These are phyloP conservation scores for Cladobotryum mycophilum DNA, from an alignment of 2,329 filamentous ascomycete species.

Conservation along the genomic window DNA sequence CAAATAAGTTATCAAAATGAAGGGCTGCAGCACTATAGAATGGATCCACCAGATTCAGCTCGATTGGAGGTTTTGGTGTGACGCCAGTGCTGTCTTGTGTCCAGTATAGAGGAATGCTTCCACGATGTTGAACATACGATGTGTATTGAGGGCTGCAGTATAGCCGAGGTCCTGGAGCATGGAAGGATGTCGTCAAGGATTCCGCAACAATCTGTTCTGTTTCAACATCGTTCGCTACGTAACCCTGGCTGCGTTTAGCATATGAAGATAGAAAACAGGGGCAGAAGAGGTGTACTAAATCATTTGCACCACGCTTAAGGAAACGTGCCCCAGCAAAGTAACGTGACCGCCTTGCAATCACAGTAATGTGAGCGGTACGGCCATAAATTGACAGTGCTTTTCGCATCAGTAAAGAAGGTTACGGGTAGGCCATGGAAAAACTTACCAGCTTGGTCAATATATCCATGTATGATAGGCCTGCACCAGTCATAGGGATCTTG, in stretches of 20 bases:
- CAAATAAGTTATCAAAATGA: conserved; percentile 92
- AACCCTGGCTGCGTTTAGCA: conserved; percentile 50
- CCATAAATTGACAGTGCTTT: conserved; percentile 75
- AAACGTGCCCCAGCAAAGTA: conserved; percentile 94
- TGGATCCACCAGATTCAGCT: conserved; percentile 89
- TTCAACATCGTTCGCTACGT: conserved; percentile 97
- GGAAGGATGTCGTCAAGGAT: conserved; percentile 89
- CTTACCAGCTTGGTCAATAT: conserved; percentile 76
- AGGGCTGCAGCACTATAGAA: conserved; percentile 90
- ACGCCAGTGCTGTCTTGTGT: conserved; percentile 94
- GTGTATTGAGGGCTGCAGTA: conserved; percentile 90
- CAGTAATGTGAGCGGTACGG: conserved; percentile 80
- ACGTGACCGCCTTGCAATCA: conserved; percentile 86
- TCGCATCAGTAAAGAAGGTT: neutral
- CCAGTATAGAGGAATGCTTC: conserved; percentile 96
- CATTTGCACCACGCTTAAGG: conserved; percentile 89
- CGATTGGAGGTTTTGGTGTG: conserved; percentile 91
- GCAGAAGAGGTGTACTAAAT: conserved; percentile 44
- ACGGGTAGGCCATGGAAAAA: neutral
- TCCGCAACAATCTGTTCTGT: conserved; percentile 98
- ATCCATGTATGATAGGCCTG: conserved; percentile 89
- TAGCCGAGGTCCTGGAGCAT: conserved; percentile 77
- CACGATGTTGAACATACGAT: conserved; percentile 92
- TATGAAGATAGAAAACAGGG: neutral
- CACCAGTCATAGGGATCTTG: conserved; percentile 93